A percentile compares a stretch with the other conserved stretches of the same genome.
Conservation (phyloP, 768 basidiomycete genomes). For the Lactarius evosmus region DNA sequence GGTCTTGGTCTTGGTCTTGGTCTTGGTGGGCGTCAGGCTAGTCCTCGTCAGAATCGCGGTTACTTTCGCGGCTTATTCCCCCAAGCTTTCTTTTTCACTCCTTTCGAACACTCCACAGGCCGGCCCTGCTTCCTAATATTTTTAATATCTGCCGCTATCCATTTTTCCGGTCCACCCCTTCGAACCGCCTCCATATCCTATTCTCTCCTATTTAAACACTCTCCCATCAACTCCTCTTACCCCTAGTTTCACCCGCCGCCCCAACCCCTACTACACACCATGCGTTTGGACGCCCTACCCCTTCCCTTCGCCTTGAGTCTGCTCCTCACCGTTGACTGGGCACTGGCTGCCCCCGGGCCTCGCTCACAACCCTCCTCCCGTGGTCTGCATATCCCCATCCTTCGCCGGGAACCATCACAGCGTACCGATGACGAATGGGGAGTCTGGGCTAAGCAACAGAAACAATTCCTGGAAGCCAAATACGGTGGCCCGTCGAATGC, state of each 20-base stretch:
- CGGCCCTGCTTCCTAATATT: not conserved
- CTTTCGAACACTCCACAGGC: not conserved
- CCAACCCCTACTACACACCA: not conserved
- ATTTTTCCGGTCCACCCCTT: not conserved
- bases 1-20: no score
- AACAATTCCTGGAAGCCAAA: conserved; percentile 31
- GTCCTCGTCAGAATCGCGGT: not conserved
- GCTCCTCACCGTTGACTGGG: conserved; percentile 21
- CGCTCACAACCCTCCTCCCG: conserved; percentile 7
- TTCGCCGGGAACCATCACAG: conserved; percentile 22
- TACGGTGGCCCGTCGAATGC: conserved; percentile 28
- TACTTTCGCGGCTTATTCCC: not conserved
- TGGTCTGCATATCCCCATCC: conserved; percentile 28
- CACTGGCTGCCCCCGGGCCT: conserved; percentile 27
- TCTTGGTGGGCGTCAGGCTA: not conserved
- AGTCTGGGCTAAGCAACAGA: conserved; percentile 31
- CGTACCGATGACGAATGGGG: conserved; percentile 27
- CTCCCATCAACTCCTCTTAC: not conserved
- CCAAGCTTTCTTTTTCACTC: not conserved
- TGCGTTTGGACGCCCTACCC: conserved; percentile 9
- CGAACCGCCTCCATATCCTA: not conserved
- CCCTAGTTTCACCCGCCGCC: not conserved
- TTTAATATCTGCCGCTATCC: not conserved
- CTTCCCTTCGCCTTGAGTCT: conserved; percentile 5
- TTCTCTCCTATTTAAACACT: not conserved